Conservation (phyloP, 179 eudicot species). For the Patellifolia procumbens region DNA sequence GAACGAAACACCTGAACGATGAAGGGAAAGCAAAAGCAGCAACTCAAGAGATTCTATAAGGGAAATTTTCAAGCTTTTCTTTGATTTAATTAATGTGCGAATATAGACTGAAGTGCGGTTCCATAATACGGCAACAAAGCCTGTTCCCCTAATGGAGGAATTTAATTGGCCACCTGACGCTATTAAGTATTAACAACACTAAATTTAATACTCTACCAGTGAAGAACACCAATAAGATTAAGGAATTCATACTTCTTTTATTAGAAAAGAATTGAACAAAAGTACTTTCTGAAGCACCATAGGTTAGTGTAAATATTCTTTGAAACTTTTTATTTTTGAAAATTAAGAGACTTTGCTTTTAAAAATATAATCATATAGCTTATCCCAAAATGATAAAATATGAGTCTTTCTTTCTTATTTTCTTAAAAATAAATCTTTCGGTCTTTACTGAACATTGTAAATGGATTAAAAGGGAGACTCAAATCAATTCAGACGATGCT, state of each 20-base stretch:
- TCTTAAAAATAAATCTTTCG: no score
- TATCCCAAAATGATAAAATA: no score
- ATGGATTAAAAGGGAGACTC: no score
- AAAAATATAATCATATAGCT: no score
- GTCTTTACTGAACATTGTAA: no score
- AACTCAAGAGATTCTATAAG: conserved; percentile 2
- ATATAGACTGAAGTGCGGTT: conserved; percentile 17
- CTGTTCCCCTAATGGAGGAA: conserved; percentile 1
- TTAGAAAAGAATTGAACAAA: background rate
- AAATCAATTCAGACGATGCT: no score
- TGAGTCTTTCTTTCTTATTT: no score
- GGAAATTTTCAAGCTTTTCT: background rate
- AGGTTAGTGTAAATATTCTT: no score
- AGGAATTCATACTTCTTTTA: background rate
- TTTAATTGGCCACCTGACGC: conserved; percentile 6
- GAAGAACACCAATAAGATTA: background rate
- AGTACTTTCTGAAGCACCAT: no score
- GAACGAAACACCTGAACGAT: conserved; percentile 19
- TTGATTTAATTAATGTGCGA: background rate
- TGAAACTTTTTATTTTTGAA: no score
- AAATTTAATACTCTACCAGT: background rate
- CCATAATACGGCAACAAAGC: conserved; percentile 10
- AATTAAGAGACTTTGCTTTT: no score
- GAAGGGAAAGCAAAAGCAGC: background rate
- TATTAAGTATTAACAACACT: background rate